Base-by-base conservation (phyloP, 192 early-diverging fungal species). In the Coemansia sp. region DNA sequence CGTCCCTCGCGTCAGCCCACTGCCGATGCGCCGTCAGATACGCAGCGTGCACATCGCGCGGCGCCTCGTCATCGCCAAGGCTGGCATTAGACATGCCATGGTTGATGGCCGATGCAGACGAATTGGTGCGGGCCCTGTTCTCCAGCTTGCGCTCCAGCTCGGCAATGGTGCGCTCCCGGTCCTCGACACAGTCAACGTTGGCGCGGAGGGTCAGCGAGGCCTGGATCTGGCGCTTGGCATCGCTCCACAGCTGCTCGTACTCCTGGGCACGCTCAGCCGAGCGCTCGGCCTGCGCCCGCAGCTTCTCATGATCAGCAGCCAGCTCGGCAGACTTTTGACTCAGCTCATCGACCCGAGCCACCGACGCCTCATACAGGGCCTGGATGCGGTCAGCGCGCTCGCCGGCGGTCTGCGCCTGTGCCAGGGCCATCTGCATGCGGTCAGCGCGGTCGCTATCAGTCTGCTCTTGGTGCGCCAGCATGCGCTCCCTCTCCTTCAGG, bases 11-110 rank as follows among this genome's bases (percentile, higher is more conserved):
- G 23, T 75, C 71, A 36, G 65, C 60, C 68, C 71, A 70, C 57
- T 78, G 79, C 4, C 79, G 62, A 28, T 84, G 83, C 18, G 83
- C 71, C 0, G 72, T 56, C 67, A 84, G 60, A 23, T 82, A 84
- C 11, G 68, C 67, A 1, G 63, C 51, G 31, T 76, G 79, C 59
- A 76, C 46, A 33, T 76, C 78, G 23, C 61, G 65, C 3, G 55
- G 60, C 3, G 58, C 60, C 21, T 43, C 59, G 20, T 65, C 62
- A 24, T 20, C 33, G 13, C 62, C 69, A 36, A 73, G 53, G 74
- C 74, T 73, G 67, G 50, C 26, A 38, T 63, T 48, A 24, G 63
- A 55, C 53, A 57, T 23, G 53, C 37, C 60, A 26, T 39, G 9
- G 14, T 56, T 50, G 36, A 59, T 35, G 9, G 18, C 39, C 45